phyloP scores from a whole-genome alignment of 2,329 filamentous ascomycete genomes.

The Xylariales sp. region DNA sequence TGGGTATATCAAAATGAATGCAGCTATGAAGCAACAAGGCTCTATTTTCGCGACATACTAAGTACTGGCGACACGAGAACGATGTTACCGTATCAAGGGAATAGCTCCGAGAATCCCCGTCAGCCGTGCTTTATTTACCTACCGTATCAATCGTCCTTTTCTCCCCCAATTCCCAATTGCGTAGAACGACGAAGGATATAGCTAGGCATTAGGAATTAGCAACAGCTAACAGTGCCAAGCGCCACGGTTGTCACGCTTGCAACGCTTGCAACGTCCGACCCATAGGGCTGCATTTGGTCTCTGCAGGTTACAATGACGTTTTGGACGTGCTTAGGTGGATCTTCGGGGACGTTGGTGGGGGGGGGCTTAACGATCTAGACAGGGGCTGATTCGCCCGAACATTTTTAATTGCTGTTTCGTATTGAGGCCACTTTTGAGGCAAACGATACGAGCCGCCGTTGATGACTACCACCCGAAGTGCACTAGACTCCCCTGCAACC shows the following conservation, averaged over 20 bases:
- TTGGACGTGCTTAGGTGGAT: constrained; percentile 30
- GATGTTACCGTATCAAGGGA: constrained; percentile 35
- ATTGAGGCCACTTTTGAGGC: constrained; percentile 29
- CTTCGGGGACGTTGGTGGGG: constrained; percentile 34
- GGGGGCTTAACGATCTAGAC: constrained; percentile 31
- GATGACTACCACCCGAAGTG: constrained; percentile 11
- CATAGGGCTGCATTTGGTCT: constrained; percentile 39
- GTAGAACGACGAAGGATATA: constrained; percentile 18
- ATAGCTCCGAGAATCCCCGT: constrained; percentile 37
- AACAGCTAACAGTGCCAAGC: constrained; percentile 21
- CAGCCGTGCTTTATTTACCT: constrained; percentile 28
- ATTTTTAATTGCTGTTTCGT: constrained; percentile 39
- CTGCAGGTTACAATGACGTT: constrained; percentile 36
- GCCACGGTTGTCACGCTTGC: constrained; percentile 26
- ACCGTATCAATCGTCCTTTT: constrained; percentile 23
- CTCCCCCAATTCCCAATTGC: constrained; percentile 19
- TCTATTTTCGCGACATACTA: constrained; percentile 35
- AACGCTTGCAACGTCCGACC: constrained; percentile 28
- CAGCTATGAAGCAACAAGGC: constrained; percentile 23
- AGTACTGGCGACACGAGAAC: constrained; percentile 36
- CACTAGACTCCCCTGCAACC: constrained; percentile 27
- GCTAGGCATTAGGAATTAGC: constrained; percentile 12
- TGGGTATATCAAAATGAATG: constrained; percentile 26
- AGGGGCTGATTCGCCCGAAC: constrained; percentile 35
- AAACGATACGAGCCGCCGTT: constrained; percentile 36